Percentiles rank a stretch among this genome's conserved stretches.
Conservation (phyloP, 345 rosid genomes). For the Salix purpurea region DNA sequence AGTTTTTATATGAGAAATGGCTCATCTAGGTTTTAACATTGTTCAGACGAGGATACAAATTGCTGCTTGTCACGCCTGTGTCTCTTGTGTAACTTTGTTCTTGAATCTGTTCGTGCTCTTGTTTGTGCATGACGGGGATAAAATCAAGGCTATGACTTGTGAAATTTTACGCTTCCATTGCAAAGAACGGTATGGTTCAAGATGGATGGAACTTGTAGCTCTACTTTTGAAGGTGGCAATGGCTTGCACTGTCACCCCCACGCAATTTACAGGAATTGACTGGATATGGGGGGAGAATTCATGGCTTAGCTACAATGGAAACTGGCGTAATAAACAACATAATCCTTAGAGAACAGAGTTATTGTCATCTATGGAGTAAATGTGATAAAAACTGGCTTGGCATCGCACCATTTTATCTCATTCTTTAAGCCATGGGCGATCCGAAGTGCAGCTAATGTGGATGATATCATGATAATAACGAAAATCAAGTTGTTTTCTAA, state of each 20-base stretch:
- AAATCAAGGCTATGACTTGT: neutral
- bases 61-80: neutral
- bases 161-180: neutral
- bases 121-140: neutral
- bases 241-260: neutral
- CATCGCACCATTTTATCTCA: neutral
- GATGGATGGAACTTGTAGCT: neutral
- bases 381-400: neutral
- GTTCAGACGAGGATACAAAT: neutral
- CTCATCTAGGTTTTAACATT: neutral
- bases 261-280: neutral
- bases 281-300: too few species aligned
- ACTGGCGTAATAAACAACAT: neutral
- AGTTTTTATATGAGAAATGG: neutral
- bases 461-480: neutral
- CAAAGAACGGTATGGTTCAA: neutral
- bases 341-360: neutral
- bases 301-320: too few species aligned
- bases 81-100: neutral
- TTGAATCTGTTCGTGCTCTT: neutral
- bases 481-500: neutral
- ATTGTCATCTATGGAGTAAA: neutral
- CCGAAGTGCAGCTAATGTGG: neutral
- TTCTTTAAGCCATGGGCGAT: neutral
- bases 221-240: neutral